Evolutionary conservation across 2,329 filamentous ascomycete species (phyloP).

Genomic region (Malbranchea zuffiana): DNA sequence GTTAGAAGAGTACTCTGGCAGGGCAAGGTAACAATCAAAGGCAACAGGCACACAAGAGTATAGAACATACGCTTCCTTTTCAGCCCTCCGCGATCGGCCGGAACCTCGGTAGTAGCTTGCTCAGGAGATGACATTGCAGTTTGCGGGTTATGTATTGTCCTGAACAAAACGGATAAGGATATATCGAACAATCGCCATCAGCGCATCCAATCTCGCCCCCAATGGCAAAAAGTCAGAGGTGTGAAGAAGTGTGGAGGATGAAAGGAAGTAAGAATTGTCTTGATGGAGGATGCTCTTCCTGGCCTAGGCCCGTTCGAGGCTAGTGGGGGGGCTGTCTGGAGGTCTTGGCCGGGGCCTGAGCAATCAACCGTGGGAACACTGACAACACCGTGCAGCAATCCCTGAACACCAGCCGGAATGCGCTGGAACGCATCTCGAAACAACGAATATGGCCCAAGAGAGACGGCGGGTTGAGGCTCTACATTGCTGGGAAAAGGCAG

Average conservation of each 20-base stretch:
- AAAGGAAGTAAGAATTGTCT: slow-evolving; percentile 1
- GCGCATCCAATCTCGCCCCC: background rate
- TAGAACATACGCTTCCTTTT: slow-evolving; percentile 14
- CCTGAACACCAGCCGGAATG: too few relatives aligned
- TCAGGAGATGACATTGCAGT: slow-evolving; percentile 13
- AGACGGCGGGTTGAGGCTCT: too few relatives aligned
- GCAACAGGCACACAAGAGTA: background rate
- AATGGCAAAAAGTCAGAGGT: background rate
- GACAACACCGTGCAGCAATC: too few relatives aligned
- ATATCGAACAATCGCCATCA: slow-evolving; percentile 6
- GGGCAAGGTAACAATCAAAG: too few relatives aligned
- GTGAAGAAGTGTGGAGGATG: slow-evolving; percentile 1
- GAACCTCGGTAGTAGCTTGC: slow-evolving; percentile 9
- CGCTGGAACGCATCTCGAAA: too few relatives aligned
- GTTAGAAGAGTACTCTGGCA: too few relatives aligned
- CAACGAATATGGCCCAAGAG: too few relatives aligned
- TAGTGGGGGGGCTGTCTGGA: background rate
- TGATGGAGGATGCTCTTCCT: background rate
- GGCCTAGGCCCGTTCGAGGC: background rate
- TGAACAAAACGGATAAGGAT: slow-evolving; percentile 2
- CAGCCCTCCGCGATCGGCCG: slow-evolving; percentile 12
- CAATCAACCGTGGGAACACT: too few relatives aligned
- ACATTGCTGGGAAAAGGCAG: too few relatives aligned
- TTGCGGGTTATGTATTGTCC: slow-evolving; percentile 6
- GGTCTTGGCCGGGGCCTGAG: background rate